Conservation (phyloP, 768 basidiomycete species). For the Tremella fuciformis region DNA sequence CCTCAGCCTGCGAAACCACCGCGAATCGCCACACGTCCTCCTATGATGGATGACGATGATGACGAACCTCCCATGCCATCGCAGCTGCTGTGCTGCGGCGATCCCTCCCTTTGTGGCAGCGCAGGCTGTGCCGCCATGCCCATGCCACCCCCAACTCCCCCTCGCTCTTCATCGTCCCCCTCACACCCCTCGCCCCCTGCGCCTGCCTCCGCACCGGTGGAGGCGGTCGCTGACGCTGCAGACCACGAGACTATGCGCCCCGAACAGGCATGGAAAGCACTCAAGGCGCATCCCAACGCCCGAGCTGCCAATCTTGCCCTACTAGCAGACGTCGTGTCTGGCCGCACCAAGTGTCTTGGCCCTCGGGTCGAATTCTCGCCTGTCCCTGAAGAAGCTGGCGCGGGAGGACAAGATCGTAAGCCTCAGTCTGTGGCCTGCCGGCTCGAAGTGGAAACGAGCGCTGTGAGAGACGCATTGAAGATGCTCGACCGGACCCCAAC, state of each 20-base stretch:
- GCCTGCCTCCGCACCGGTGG: neutral
- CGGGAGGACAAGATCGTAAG: neutral
- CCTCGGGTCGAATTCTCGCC: neutral
- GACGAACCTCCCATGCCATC: slow-evolving; percentile 20
- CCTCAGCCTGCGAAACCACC: neutral
- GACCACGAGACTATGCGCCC: slow-evolving; percentile 33
- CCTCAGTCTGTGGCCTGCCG: slow-evolving; percentile 26
- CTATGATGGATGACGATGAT: slow-evolving; percentile 12
- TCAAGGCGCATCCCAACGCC: slow-evolving; percentile 52
- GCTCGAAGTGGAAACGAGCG: slow-evolving; percentile 43
- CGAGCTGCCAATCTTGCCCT: slow-evolving; percentile 43
- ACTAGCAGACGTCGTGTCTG: slow-evolving; percentile 50
- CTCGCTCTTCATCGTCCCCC: slow-evolving; percentile 6
- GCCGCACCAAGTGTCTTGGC: slow-evolving; percentile 33
- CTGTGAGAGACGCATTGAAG: slow-evolving; percentile 42
- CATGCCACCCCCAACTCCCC: slow-evolving; percentile 5
- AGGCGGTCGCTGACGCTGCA: neutral
- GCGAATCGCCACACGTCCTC: neutral
- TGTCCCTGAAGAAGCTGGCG: neutral
- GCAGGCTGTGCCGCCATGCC: slow-evolving; percentile 5
- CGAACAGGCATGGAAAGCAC: slow-evolving; percentile 50
- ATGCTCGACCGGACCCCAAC: slow-evolving; percentile 39
- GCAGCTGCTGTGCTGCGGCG: slow-evolving; percentile 31
- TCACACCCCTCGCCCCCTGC: neutral
- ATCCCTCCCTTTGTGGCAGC: slow-evolving; percentile 30